phyloP scores from a whole-genome alignment of 169 alveolate genomes.

The Theileria orientalis region DNA sequence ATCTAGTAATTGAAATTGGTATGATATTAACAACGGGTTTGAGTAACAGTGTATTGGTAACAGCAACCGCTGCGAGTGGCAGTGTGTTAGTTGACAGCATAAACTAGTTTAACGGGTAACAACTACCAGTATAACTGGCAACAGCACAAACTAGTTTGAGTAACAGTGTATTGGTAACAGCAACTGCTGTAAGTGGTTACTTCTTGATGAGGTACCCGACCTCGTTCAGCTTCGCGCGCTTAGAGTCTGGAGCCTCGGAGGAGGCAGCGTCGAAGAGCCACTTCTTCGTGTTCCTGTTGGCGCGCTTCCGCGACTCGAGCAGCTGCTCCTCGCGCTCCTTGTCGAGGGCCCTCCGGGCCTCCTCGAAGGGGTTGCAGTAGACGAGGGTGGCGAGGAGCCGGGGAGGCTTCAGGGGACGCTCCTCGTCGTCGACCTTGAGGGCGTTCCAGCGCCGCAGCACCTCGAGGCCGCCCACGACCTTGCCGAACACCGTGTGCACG shows the following conservation, averaged over 20 bases:
- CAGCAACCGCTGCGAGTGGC: too few species aligned
- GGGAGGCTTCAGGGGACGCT: constrained; percentile 66
- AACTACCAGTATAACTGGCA: too few species aligned
- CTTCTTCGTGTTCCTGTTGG: constrained; percentile 21
- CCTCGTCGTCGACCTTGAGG: constrained; percentile 61
- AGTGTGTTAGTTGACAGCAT: too few species aligned
- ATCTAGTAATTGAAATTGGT: too few species aligned
- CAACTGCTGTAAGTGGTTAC: too few species aligned
- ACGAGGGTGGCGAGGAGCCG: constrained; percentile 31
- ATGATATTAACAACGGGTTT: too few species aligned
- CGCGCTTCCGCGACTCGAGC: constrained; percentile 9
- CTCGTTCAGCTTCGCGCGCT: background rate
- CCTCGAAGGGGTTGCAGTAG: constrained; percentile 60
- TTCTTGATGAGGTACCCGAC: constrained; percentile 16
- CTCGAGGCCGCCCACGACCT: constrained; percentile 63
- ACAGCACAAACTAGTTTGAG: too few species aligned
- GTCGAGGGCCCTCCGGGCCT: constrained; percentile 26
- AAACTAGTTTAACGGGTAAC: too few species aligned
- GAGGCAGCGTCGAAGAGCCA: constrained; percentile 42
- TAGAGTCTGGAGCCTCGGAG: background rate
- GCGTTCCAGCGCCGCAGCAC: constrained; percentile 41
- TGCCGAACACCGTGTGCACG: constrained; percentile 78
- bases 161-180: too few species aligned
- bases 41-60: too few species aligned
- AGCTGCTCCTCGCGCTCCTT: background rate